These are phyloP conservation scores for Suillus tomentosus DNA, from an alignment of 768 basidiomycete genomes.

Conservation along the genomic window DNA sequence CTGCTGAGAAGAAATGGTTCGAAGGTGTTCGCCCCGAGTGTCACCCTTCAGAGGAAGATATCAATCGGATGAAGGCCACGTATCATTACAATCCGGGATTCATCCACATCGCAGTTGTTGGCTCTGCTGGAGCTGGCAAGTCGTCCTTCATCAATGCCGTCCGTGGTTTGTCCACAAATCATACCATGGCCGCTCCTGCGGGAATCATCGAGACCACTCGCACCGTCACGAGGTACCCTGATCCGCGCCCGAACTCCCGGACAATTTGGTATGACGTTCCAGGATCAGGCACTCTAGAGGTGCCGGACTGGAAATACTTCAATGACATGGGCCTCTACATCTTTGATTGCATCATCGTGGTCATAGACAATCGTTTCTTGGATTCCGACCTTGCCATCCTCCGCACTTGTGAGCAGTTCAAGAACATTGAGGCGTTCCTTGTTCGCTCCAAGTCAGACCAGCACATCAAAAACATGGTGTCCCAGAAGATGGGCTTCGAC, in stretches of 20 bases:
- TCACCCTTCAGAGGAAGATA: neutral
- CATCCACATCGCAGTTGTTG: neutral
- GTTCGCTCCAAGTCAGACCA: conserved; percentile 22
- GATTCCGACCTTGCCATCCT: neutral
- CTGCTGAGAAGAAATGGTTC: neutral
- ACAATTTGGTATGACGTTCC: neutral
- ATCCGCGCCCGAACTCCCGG: neutral
- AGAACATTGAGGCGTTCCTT: conserved; percentile 7
- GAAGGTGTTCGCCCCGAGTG: neutral
- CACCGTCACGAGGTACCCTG: neutral
- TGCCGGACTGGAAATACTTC: neutral
- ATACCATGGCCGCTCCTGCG: neutral
- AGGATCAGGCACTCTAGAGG: neutral
- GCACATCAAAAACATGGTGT: conserved; percentile 17
- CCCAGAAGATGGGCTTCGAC: conserved; percentile 8
- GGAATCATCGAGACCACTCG: neutral
- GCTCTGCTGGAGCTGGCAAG: neutral
- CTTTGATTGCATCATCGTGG: neutral
- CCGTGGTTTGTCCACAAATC: neutral
- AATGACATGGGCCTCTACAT: neutral
- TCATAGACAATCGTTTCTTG: neutral
- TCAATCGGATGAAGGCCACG: neutral
- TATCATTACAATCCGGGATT: neutral
- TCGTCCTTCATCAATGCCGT: neutral
- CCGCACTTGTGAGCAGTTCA: neutral